Evolutionary conservation across 495 filamentous ascomycete species (phyloP), one percentile per base, ranked within the genome.

Genomic region (Penicillium robsamsonii): DNA sequence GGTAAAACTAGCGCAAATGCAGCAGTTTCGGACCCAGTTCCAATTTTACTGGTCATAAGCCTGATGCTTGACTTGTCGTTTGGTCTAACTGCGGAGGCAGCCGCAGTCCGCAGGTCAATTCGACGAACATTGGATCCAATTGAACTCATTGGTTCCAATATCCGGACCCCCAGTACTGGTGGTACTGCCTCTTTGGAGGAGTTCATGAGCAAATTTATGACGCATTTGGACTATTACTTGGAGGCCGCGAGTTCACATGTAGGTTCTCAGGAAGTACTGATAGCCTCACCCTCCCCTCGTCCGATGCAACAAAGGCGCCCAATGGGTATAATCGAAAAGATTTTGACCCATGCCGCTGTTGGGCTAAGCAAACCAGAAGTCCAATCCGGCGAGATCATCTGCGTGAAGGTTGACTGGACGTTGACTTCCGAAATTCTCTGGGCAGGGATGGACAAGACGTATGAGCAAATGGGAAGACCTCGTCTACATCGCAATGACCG

Each of bases 121-220:
- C 51, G 51, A 9, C 51, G 51, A 17, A 54, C 51, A 13, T 18
- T 54, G 41, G 51, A 54, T 12, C 51, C 51, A 20, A 44, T 54
- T 25, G 51, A 54, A 22, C 51, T 54, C 24, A 31, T 54, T 9
- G 51, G 51, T 8, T 54, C 25, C 12, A 44, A 54, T 31, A 44
- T 44, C n/a, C 51, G 51, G 29, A 54, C 51, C 31, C 24, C 41
- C 24, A 31, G 29, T 45, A 13, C 29, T 24, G 51, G 51, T 9
- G 51, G 51, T 12, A 31, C n/a, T 22, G 40, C 51, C 11, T 41
- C 38, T 41, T 18, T 17, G 38, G 17, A 41, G 38, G 38, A 41
- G 7, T 49, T 49, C 46, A 49, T 49, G 46, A 33, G 27, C 27
- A 18, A 20, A 29, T 49, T 49, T n/a, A 20, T 49, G 33, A 22